These are phyloP conservation scores for Termitomyces sp. DNA, from an alignment of 768 basidiomycete genomes.

Conservation along the genomic window DNA sequence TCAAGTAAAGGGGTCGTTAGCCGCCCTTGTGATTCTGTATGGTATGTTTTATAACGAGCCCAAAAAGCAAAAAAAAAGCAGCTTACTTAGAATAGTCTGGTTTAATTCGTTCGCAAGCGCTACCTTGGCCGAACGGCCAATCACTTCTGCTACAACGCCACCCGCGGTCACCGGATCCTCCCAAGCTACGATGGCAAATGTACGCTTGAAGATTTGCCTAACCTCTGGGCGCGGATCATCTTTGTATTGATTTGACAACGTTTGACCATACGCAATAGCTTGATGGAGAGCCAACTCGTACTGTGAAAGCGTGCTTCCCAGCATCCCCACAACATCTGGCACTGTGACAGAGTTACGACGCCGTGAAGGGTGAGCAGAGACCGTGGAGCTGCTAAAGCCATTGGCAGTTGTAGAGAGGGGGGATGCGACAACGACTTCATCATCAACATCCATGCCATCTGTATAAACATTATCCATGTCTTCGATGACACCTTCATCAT, in stretches of 20 bases:
- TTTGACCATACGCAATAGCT: conserved; percentile 72
- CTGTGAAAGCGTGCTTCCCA: conserved; percentile 19
- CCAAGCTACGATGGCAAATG: conserved; percentile 77
- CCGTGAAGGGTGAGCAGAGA: conserved; percentile 1
- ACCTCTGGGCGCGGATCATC: conserved; percentile 57
- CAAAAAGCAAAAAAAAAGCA: neutral
- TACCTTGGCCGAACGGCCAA: conserved; percentile 59
- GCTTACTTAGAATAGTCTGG: conserved; percentile 74
- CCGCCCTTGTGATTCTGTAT: conserved; percentile 69
- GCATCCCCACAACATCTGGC: conserved; percentile 14
- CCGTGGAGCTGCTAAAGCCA: conserved; percentile 20
- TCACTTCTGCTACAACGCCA: conserved; percentile 61
- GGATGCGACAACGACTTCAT: conserved; percentile 23
- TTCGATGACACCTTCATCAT: conserved; percentile 29
- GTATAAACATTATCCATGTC: conserved; percentile 32
- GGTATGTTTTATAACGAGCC: neutral
- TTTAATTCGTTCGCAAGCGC: conserved; percentile 74
- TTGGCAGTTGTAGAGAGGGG: conserved; percentile 16
- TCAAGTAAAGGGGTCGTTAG: conserved; percentile 70
- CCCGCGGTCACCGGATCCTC: conserved; percentile 66
- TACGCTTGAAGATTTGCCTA: conserved; percentile 60
- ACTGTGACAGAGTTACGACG: conserved; percentile 4
- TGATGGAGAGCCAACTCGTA: conserved; percentile 56
- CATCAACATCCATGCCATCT: conserved; percentile 51
- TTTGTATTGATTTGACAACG: conserved; percentile 63